phyloP scores from a whole-genome alignment of 78 protist species.

The Dictyostelium firmibasis region DNA sequence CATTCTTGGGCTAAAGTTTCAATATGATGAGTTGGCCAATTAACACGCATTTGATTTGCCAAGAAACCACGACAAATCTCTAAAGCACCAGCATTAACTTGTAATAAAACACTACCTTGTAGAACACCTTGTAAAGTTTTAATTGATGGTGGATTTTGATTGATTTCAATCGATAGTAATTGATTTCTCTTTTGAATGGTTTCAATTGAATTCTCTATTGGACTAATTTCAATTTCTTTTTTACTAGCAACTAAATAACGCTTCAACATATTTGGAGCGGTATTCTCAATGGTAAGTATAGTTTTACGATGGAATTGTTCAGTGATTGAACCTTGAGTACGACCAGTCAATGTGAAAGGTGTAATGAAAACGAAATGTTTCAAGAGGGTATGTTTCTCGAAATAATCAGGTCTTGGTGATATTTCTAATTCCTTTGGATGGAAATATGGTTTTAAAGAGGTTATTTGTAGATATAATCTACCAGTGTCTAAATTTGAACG shows the following conservation, averaged over 20 bases:
- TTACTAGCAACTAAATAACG: slow-evolving; percentile 18
- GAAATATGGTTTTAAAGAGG: slow-evolving; percentile 62
- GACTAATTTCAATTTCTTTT: slow-evolving; percentile 48
- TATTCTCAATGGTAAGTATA: slow-evolving; percentile 48
- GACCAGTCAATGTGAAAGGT: slow-evolving; percentile 76
- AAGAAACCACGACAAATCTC: slow-evolving; percentile 72
- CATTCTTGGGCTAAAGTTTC: not conserved
- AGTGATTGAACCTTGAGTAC: slow-evolving; percentile 53
- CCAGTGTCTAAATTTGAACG: not conserved
- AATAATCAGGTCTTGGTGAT: slow-evolving; percentile 10
- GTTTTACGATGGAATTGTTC: slow-evolving; percentile 80
- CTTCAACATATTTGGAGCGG: slow-evolving; percentile 67
- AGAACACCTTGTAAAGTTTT: slow-evolving; percentile 71
- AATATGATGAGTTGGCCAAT: slow-evolving; percentile 27
- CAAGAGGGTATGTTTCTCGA: slow-evolving; percentile 32
- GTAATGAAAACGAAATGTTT: slow-evolving; percentile 61
- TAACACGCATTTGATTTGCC: not conserved
- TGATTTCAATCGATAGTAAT: slow-evolving; percentile 14
- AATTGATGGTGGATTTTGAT: slow-evolving; percentile 30
- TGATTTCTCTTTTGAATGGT: slow-evolving; percentile 29
- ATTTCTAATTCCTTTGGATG: not conserved
- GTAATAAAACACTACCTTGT: slow-evolving; percentile 57
- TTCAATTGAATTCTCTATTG: slow-evolving; percentile 69
- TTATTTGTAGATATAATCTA: slow-evolving; percentile 39
- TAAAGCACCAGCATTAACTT: slow-evolving; percentile 66